Evolutionary conservation across 2,329 filamentous ascomycete species (phyloP), one percentile per base, ranked within the genome.

Genomic region (Colletotrichum eremochloae): DNA sequence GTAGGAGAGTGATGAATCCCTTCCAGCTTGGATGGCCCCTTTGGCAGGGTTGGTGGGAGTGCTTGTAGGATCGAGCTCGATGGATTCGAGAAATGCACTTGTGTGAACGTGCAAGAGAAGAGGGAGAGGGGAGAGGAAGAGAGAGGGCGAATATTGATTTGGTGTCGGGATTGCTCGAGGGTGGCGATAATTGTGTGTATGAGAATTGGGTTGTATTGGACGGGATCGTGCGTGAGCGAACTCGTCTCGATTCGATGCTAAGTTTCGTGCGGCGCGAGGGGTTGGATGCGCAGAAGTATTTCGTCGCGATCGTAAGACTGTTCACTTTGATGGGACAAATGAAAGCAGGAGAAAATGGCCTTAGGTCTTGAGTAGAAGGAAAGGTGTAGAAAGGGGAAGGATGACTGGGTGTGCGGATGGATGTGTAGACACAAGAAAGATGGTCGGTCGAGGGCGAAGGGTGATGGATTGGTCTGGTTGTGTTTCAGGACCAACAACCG

Each of bases 201-300:
- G 55, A 62, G 68, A 63, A 44, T 68, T 62, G 53, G 52, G 55
- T 69, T 69, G 58, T 55, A 61, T 65, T 72, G 69, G 66, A 71
- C 61, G 60, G 66, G 61, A 65, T 69, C 52, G 66, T 69, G 70
- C 48, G 70, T 70, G 70, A 70, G 70, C 70, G 67, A 61, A 72
- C 70, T 72, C 70, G 70, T 72, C 70, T 72, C 61, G 70, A 65
- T 72, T 70, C 70, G 66, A 72, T 70, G 48, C 66, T 72, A 65
- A 65, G 61, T 69, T 68, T 72, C 70, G 70, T 72, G 12, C 61
- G 31, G 66, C 55, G 40, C 65, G 67, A 72, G 55, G 58, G 70
- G 69, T 71, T 63, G 65, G 65, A 48, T n/a, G 53, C 40, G 58
- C 33, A 33, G 50, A 29, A 20, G 9, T 31, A 42, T 53, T 53